Percentiles rank a stretch among this genome's conserved stretches.
Conservation (phyloP, 2,329 filamentous ascomycete species). For the Nectriaceae sp. region DNA sequence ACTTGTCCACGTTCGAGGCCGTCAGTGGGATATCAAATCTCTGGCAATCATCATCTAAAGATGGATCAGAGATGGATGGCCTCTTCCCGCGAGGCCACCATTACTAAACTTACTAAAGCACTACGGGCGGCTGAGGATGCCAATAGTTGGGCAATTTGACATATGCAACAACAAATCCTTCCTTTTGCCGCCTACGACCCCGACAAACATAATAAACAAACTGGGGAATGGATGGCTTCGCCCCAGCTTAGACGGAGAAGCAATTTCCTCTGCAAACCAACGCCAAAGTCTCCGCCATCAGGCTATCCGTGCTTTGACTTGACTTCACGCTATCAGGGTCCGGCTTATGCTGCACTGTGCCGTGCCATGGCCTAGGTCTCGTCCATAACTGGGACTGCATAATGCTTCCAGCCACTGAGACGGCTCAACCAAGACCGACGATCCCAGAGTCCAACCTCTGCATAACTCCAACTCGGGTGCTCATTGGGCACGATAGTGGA, state of each 20-base stretch:
- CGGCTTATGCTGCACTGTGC: slow-evolving; percentile 4
- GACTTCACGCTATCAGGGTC: slow-evolving; percentile 5
- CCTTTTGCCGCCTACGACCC: slow-evolving; percentile 12
- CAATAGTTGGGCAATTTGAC: slow-evolving; percentile 9
- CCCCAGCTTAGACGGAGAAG: slow-evolving; percentile 6
- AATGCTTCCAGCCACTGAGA: slow-evolving; percentile 17
- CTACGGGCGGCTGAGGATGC: slow-evolving; percentile 9
- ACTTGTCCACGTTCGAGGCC: slow-evolving; percentile 26
- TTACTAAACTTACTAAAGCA: slow-evolving; percentile 9
- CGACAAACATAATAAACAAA: background rate
- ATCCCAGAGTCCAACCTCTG: slow-evolving; percentile 25
- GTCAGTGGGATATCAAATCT: slow-evolving; percentile 20
- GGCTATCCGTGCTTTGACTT: too few species aligned
- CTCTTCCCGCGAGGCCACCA: slow-evolving; percentile 12
- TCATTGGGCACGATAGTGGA: slow-evolving; percentile 23
- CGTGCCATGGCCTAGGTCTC: slow-evolving; percentile 3
- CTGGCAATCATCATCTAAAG: too few species aligned
- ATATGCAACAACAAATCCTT: slow-evolving; percentile 13
- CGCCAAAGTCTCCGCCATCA: slow-evolving; percentile 3
- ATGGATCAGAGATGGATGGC: slow-evolving; percentile 9
- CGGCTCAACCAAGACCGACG: slow-evolving; percentile 19
- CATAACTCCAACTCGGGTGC: slow-evolving; percentile 18
- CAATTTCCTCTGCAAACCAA: slow-evolving; percentile 7
- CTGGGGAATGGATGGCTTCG: slow-evolving; percentile 2
- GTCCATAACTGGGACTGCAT: slow-evolving; percentile 17